Conservation (phyloP, 768 basidiomycete species). For the Rhodocollybia butyracea region DNA sequence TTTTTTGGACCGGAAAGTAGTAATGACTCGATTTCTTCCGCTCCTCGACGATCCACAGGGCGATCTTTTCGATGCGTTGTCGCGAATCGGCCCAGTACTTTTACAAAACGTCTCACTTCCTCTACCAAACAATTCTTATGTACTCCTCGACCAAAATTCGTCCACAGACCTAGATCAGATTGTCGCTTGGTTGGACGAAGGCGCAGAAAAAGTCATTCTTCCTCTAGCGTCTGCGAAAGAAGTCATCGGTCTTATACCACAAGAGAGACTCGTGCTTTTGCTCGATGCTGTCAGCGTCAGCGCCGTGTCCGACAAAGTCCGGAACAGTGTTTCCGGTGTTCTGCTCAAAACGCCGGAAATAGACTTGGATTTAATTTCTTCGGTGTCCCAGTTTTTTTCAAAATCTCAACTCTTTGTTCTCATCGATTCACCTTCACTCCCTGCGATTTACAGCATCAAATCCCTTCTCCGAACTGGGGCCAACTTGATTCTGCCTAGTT, state of each 20-base stretch:
- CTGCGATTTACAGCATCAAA: slow-evolving; percentile 58
- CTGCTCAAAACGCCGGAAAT: slow-evolving; percentile 72
- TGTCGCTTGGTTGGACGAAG: slow-evolving; percentile 68
- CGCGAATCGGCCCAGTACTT: slow-evolving; percentile 78
- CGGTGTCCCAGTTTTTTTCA: slow-evolving; percentile 72
- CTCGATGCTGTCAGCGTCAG: slow-evolving; percentile 72
- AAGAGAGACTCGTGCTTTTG: slow-evolving; percentile 70
- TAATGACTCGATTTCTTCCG: slow-evolving; percentile 56
- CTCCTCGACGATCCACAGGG: slow-evolving; percentile 50
- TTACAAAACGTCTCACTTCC: slow-evolving; percentile 33
- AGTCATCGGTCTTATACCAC: slow-evolving; percentile 63
- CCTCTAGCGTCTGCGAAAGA: slow-evolving; percentile 63
- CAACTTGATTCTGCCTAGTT: slow-evolving; percentile 67
- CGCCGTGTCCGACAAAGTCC: slow-evolving; percentile 72
- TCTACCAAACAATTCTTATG: slow-evolving; percentile 39
- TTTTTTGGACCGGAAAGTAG: not conserved
- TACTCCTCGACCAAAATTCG: slow-evolving; percentile 53
- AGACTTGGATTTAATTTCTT: slow-evolving; percentile 74
- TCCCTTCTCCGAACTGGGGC: slow-evolving; percentile 57
- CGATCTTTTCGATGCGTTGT: slow-evolving; percentile 55
- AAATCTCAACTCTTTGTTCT: slow-evolving; percentile 63
- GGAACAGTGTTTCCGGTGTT: slow-evolving; percentile 73
- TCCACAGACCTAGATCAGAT: slow-evolving; percentile 50
- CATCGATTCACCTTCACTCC: slow-evolving; percentile 42
- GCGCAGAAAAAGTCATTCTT: slow-evolving; percentile 78